Evolutionary conservation across 148 eudicot genomes (phyloP), one percentile per base, ranked within the genome.

Genomic region (Diospyros kaki): DNA sequence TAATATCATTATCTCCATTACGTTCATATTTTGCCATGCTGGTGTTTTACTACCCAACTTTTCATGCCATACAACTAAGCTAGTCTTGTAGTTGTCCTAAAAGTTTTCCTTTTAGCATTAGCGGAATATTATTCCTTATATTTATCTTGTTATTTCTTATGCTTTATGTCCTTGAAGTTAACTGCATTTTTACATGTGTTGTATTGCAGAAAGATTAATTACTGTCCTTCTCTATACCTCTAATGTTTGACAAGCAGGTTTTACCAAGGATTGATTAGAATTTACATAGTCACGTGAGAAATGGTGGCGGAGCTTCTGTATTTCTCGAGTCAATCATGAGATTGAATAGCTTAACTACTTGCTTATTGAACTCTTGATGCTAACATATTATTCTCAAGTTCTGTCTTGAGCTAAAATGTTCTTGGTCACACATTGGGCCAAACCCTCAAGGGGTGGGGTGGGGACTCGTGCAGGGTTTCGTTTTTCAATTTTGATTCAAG

Each of bases 221-320:
- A 13, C 3, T 45, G 38, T 64, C 11, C 12, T 45, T n/a, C 18
- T 18, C 2, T 9, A 67, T 67, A 54, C 54, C 45, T 67, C 17
- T 67, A 54, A 46, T 67, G 17, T 67, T 67, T 46, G 54, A 46
- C 3, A 45, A 40, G 55, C 48, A 9, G 70, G n/a, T 67, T 67
- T 17, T 67, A n/a, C 39, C 11, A n/a, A 40, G 13, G 40, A 66
- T 66, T 46, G 69, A 45, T n/a, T 56, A n/a, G 7, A 40, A 67
- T 14, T 67, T 40, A 17, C 5, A 39, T 67, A n/a, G 70, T n/a
- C 17, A 67, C 70, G 1, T 42, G 6, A 18, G 69, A 68, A 50
- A 48, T 68, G 9, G 53, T 48, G 11, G 41, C 2, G n/a, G 39
- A 39, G 12, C 71, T 68, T 68, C 42, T 2, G 17, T 67, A 15